A percentile compares a stretch with the other conserved stretches of the same genome.
phyloP scores from a whole-genome alignment of 352 stramenopile genomes.

The Phytophthora pisi region DNA sequence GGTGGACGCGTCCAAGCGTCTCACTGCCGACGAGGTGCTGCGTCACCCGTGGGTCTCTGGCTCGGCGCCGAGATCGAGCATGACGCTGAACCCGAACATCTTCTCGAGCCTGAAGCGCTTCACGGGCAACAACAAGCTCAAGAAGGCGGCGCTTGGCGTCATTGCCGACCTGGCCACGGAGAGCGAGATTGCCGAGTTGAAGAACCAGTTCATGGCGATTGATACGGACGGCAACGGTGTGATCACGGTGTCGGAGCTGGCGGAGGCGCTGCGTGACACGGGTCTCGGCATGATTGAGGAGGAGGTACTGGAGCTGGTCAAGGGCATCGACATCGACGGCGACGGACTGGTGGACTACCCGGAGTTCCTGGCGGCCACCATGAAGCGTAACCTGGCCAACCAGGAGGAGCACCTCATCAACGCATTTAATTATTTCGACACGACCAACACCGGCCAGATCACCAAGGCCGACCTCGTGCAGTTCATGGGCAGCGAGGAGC shows the following conservation, averaged over 20 bases:
- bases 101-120: constrained; percentile 89
- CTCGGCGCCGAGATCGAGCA: constrained; percentile 70
- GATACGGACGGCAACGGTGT: constrained; percentile 88
- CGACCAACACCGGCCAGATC: constrained; percentile 85
- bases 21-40: constrained; percentile 92
- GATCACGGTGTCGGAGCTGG: constrained; percentile 90
- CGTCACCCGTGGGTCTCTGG: constrained; percentile 87
- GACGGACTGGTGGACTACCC: constrained; percentile 90
- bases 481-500: constrained; percentile 93
- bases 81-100: constrained; percentile 84
- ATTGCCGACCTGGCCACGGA: constrained; percentile 89
- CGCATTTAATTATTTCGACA: constrained; percentile 93
- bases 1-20: constrained; percentile 90
- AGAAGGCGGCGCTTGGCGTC: constrained; percentile 87
- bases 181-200: constrained; percentile 82
- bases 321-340: constrained; percentile 91
- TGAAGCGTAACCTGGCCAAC: constrained; percentile 90
- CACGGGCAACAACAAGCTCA: constrained; percentile 90
- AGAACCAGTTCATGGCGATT: constrained; percentile 89
- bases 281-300: constrained; percentile 90
- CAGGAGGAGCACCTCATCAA: constrained; percentile 89
- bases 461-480: constrained; percentile 89
- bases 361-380: constrained; percentile 91
- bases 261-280: constrained; percentile 76
- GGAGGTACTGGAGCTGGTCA: constrained; percentile 87